Evolutionary conservation across 257 asterid genomes (phyloP), one percentile per base, ranked within the genome.

Genomic region (Gentiana straminea): DNA sequence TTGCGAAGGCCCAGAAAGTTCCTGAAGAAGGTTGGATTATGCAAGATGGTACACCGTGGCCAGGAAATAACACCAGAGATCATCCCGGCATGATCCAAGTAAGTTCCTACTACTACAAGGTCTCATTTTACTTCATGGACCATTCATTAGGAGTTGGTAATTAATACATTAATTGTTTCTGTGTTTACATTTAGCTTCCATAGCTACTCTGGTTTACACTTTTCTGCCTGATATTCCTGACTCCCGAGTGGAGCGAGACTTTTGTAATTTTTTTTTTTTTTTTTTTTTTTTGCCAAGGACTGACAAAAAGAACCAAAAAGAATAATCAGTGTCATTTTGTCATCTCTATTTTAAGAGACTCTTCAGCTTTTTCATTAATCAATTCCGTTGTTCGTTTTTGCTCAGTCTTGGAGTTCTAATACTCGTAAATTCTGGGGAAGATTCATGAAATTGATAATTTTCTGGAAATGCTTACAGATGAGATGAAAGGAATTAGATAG

Each of bases 41-140:
- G 97, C 97, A 89, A 77, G 97, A 89, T 69, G 97, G 97, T 58
- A 89, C 97, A 59, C 95, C 97, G 2, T 89, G 97, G 97, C 95
- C 97, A 68, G 97, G 97, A 73, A 86, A 89, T 78, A 86, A 89
- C 77, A 84, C 78, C 62, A 80, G 97, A 73, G 97, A 89, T 79
- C 97, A 89, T 79, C 97, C 97, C 13, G 97, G 97, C 70, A 89
- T 89, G 97, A 89, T 89, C 60, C 97, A 89, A 94, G 97, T 86
- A 70, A 75, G 58, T 60, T 60, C 46, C 24, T 51, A 56, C 59
- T 33, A 59, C 48, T 54, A 12, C 2, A 45, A n/a, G 24, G 15
- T 3, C 35, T 47, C 7, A 10, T 12, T 3, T 39, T 11, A 41
- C 46, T 41, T 41, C 46, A 5, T 41, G 46, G 5, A 15, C 2